Evolutionary conservation across 148 eudicot species (phyloP).

Genomic region (Cornus suecica): DNA sequence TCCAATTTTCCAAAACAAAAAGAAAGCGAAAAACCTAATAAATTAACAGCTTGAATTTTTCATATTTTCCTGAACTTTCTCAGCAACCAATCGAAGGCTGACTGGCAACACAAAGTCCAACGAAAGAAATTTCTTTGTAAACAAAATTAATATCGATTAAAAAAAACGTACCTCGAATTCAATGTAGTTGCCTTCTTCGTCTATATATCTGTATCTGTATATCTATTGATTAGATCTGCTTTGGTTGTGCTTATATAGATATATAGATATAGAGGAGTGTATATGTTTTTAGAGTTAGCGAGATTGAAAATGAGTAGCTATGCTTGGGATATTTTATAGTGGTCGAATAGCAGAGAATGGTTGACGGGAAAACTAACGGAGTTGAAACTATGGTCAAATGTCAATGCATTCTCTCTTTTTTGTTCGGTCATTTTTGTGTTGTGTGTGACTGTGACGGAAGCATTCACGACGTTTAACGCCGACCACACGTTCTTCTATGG

Average conservation of each 20-base stretch:
- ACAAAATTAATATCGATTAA: background rate
- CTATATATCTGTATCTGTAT: background rate
- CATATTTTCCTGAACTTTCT: background rate
- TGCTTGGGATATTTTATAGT: background rate
- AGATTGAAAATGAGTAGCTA: slow-evolving; percentile 7
- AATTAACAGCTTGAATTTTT: background rate
- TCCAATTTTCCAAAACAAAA: too few species aligned
- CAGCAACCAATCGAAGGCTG: background rate
- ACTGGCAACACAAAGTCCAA: background rate
- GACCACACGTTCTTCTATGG: slow-evolving; percentile 20
- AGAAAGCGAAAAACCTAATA: background rate
- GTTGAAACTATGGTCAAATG: background rate
- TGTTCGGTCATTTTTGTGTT: background rate
- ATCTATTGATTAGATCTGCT: background rate
- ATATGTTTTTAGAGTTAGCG: background rate
- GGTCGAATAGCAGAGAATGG: background rate
- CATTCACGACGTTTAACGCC: slow-evolving; percentile 12
- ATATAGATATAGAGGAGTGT: background rate
- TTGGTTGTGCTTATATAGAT: background rate
- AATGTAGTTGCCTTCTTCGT: background rate
- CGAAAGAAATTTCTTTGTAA: background rate
- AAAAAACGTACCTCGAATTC: slow-evolving; percentile 21
- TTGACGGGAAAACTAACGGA: slow-evolving; percentile 15
- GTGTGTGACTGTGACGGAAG: slow-evolving; percentile 4
- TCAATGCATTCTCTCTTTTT: too few species aligned